Percentiles rank a stretch among this genome's conserved stretches.
These are phyloP conservation scores for Hyaloscypha hepaticicola DNA, from an alignment of 495 filamentous ascomycete genomes.

Conservation along the genomic window DNA sequence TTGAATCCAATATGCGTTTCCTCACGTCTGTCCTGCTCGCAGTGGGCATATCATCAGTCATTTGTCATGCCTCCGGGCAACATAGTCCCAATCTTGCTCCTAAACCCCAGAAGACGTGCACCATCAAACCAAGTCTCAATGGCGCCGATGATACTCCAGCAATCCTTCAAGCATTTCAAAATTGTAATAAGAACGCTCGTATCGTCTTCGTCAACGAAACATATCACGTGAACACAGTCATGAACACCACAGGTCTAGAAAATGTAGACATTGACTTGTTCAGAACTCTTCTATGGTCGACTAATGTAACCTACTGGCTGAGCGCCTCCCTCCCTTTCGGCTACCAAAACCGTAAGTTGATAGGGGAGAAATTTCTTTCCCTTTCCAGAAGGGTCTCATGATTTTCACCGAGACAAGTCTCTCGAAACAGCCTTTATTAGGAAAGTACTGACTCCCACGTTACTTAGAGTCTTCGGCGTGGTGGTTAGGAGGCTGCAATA, in stretches of 20 bases:
- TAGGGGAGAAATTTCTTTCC: too few relatives aligned
- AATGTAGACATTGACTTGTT: slow-evolving; percentile 41
- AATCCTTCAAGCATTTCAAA: slow-evolving; percentile 42
- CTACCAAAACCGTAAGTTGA: slow-evolving; percentile 41
- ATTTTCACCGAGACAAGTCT: too few relatives aligned
- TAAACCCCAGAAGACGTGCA: background rate
- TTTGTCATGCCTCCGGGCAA: background rate
- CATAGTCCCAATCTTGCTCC: background rate
- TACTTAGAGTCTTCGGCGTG: slow-evolving; percentile 46
- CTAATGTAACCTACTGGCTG: slow-evolving; percentile 47
- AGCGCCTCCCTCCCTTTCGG: slow-evolving; percentile 42
- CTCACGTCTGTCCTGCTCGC: background rate
- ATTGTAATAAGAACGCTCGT: slow-evolving; percentile 40
- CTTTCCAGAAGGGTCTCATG: too few relatives aligned
- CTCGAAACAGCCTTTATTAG: too few relatives aligned
- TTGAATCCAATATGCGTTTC: background rate
- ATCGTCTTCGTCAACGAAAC: slow-evolving; percentile 41
- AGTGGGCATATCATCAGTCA: background rate
- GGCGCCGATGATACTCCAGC: slow-evolving; percentile 41
- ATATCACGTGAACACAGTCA: slow-evolving; percentile 41
- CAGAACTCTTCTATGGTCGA: slow-evolving; percentile 40
- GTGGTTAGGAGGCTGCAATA: slow-evolving; percentile 45
- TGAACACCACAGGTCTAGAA: slow-evolving; percentile 47
- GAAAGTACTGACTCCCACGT: too few relatives aligned
- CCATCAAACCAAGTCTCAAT: background rate